Evolutionary conservation across 78 protist genomes (phyloP).

Genomic region (Isochrysis galbana): DNA sequence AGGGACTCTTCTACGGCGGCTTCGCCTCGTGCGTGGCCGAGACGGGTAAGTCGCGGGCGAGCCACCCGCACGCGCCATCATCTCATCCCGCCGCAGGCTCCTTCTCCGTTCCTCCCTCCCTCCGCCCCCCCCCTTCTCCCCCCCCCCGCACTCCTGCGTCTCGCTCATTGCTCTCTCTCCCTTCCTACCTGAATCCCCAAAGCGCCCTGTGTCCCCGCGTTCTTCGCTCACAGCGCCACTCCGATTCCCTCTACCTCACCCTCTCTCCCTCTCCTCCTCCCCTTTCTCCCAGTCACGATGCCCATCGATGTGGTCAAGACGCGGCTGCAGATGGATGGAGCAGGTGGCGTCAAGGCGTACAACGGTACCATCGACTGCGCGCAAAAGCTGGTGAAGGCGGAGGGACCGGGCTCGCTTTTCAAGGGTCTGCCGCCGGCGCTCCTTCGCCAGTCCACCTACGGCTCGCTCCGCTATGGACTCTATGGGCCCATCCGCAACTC

Average conservation of each 20-base stretch:
- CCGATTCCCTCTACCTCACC: not conserved
- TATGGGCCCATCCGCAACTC: not conserved
- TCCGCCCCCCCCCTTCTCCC: no score
- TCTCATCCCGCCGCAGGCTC: no score
- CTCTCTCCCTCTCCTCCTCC: not conserved
- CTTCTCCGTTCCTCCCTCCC: no score
- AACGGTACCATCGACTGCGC: not conserved
- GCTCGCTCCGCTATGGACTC: constrained; percentile 1
- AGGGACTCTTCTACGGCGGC: constrained; percentile 18
- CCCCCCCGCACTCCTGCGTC: no score
- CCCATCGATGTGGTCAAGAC: constrained; percentile 23
- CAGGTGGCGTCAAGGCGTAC: not conserved
- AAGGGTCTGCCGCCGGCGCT: constrained; percentile 33
- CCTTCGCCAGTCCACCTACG: constrained; percentile 13
- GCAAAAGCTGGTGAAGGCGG: not conserved
- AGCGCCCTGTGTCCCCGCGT: no score
- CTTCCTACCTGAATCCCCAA: no score
- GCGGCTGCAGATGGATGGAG: constrained; percentile 15
- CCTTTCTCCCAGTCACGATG: not conserved
- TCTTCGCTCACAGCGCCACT: not conserved
- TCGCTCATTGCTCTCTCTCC: no score
- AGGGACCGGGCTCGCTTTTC: not conserved
- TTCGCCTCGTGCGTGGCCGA: constrained; percentile 38
- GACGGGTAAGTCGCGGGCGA: not conserved
- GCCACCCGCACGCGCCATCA: no score